Conservation (phyloP, 139 green algal genomes). For the Tetraselmis striata region DNA sequence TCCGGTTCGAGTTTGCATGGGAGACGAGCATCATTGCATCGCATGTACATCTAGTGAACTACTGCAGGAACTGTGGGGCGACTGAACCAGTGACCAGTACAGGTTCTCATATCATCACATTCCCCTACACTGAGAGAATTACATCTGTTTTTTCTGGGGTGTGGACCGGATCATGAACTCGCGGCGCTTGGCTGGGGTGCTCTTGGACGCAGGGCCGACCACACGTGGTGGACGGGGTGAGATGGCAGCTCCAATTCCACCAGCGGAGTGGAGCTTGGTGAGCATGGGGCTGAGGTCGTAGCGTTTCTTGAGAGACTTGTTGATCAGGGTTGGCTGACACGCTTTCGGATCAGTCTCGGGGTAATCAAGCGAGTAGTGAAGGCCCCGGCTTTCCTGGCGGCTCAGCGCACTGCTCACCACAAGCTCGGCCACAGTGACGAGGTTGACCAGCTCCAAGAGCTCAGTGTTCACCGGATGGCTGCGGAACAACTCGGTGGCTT, state of each 20-base stretch:
- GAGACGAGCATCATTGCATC: too few relatives aligned
- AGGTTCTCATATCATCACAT: too few relatives aligned
- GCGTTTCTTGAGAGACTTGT: not conserved
- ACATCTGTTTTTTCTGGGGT: not conserved
- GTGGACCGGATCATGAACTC: not conserved
- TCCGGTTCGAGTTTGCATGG: too few relatives aligned
- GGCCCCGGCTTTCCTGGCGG: slow-evolving; percentile 73
- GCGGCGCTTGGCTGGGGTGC: not conserved
- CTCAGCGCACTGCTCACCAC: slow-evolving; percentile 72
- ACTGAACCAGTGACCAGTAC: too few relatives aligned
- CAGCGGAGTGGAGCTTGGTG: not conserved
- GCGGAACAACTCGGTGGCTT: slow-evolving; percentile 46
- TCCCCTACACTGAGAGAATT: too few relatives aligned
- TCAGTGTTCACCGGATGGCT: slow-evolving; percentile 48
- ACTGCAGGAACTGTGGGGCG: too few relatives aligned
- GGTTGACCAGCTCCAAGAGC: slow-evolving; percentile 82
- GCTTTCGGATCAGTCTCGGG: slow-evolving; percentile 22
- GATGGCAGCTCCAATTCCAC: not conserved
- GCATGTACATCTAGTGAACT: too few relatives aligned
- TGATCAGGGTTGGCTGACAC: not conserved
- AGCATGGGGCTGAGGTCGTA: not conserved
- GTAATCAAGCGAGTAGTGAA: slow-evolving; percentile 75
- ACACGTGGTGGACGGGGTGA: too few relatives aligned
- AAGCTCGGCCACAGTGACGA: slow-evolving; percentile 77
- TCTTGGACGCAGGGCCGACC: not conserved